phyloP scores from a whole-genome alignment of 495 filamentous ascomycete species.

The Hypomontagnella monticulosa region DNA sequence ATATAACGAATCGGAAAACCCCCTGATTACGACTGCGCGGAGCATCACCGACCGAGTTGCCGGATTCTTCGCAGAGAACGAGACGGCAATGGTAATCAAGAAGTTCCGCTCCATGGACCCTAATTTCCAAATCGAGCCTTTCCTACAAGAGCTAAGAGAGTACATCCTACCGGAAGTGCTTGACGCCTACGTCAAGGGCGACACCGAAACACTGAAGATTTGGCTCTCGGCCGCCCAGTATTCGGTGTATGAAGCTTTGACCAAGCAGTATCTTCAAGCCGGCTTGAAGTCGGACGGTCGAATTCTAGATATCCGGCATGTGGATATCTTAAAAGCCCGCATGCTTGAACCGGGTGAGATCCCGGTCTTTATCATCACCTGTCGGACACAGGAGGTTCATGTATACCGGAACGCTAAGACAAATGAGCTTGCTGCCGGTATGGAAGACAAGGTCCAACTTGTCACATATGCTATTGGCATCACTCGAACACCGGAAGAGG shows the following conservation, averaged over 20 bases:
- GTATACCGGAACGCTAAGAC: conserved; percentile 94
- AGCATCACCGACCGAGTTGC: conserved; percentile 92
- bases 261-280: conserved; percentile 91
- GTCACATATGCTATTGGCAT: conserved; percentile 98
- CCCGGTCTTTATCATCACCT: conserved; percentile 96
- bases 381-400: conserved; percentile 96
- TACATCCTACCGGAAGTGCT: conserved; percentile 98
- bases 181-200: conserved; percentile 97
- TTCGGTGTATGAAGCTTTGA: conserved; percentile 90
- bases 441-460: conserved; percentile 98
- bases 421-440: conserved; percentile 89
- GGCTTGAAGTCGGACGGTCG: conserved; percentile 93
- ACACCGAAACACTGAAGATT: conserved; percentile 86
- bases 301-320: conserved; percentile 92
- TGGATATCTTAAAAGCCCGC: conserved; percentile 87
- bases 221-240: conserved; percentile 97
- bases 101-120: conserved; percentile 98
- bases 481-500: conserved; percentile 91
- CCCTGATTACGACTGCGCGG: conserved; percentile 89
- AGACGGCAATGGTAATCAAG: conserved; percentile 96
- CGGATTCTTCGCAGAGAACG: conserved; percentile 98
- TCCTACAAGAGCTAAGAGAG: conserved; percentile 92
- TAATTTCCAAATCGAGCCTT: conserved; percentile 91
- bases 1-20: conserved; percentile 97
- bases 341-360: conserved; percentile 97